Percentiles rank a stretch among this genome's conserved stretches.
These are phyloP conservation scores for Schwanniomyces vanrijiae DNA, from an alignment of 805 yeast genomes.

Conservation along the genomic window DNA sequence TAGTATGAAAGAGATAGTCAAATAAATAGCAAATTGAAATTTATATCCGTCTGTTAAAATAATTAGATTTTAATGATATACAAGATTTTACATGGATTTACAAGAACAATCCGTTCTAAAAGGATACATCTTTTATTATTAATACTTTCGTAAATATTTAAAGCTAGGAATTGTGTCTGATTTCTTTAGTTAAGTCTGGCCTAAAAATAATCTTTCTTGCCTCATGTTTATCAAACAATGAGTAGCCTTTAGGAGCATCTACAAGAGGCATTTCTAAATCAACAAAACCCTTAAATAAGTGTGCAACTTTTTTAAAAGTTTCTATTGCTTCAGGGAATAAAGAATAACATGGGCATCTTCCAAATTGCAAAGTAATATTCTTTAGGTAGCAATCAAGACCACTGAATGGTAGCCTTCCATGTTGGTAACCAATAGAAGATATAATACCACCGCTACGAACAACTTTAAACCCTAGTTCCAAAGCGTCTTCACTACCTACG, in stretches of 20 bases:
- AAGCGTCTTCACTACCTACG: slow-evolving; percentile 1
- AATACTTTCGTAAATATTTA: too few relatives aligned
- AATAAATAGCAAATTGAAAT: too few relatives aligned
- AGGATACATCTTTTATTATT: too few relatives aligned
- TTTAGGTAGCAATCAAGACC: slow-evolving; percentile 2
- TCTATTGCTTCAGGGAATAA: slow-evolving; percentile 1
- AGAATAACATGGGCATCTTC: slow-evolving; percentile 4
- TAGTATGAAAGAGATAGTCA: too few relatives aligned
- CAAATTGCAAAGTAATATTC: slow-evolving; percentile 1
- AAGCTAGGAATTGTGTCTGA: too few relatives aligned
- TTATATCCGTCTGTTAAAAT: too few relatives aligned
- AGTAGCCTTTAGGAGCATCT: slow-evolving; percentile 2
- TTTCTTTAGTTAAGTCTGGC: not conserved
- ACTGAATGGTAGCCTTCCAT: not conserved
- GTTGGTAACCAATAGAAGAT: slow-evolving; percentile 1
- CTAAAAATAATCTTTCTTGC: slow-evolving; percentile 1
- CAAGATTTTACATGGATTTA: too few relatives aligned
- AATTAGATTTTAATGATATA: too few relatives aligned
- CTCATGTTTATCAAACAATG: slow-evolving; percentile 1
- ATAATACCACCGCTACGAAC: slow-evolving; percentile 1
- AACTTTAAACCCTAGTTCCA: not conserved
- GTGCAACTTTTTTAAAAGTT: not conserved
- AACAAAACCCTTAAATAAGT: slow-evolving; percentile 1
- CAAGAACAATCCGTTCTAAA: too few relatives aligned
- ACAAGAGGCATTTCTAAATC: not conserved